A percentile compares a stretch with the other conserved stretches of the same genome.
These are phyloP conservation scores for Agaricales sp. DNA, from an alignment of 1,284 basidiomycete genomes.

Conservation along the genomic window DNA sequence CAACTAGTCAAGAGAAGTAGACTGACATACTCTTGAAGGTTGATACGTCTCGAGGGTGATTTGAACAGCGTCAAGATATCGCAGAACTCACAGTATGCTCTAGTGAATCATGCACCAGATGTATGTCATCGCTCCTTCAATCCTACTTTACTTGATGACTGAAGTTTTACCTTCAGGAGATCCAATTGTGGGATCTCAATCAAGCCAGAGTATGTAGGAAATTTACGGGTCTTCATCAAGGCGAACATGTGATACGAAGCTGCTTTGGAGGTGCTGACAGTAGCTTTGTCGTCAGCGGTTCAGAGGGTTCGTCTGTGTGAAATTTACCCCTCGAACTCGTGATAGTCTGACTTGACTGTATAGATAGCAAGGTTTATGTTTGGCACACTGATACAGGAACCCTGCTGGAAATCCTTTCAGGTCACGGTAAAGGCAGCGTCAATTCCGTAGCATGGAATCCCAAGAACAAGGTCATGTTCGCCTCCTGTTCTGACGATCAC, in stretches of 20 bases:
- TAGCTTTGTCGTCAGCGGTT: constrained; percentile 88
- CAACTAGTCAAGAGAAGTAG: constrained; percentile 7
- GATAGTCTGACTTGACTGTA: constrained; percentile 1
- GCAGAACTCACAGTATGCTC: constrained; percentile 75
- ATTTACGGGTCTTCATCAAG: constrained; percentile 77
- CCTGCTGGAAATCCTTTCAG: constrained; percentile 74
- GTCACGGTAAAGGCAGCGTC: constrained; percentile 82
- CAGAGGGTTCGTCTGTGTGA: constrained; percentile 60
- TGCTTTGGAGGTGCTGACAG: constrained; percentile 92
- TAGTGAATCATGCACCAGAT: constrained; percentile 82
- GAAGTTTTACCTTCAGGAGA: constrained; percentile 47
- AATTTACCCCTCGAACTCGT: constrained; percentile 5
- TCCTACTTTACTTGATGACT: constrained; percentile 7
- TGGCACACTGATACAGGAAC: constrained; percentile 88
- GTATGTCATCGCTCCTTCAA: constrained; percentile 35
- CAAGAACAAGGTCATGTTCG: constrained; percentile 79
- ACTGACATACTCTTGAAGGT: constrained; percentile 29
- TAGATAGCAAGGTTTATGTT: constrained; percentile 86
- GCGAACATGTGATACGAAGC: constrained; percentile 77
- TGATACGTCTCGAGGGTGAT: constrained; percentile 63
- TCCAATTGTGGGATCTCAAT: constrained; percentile 79
- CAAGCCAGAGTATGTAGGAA: constrained; percentile 63
- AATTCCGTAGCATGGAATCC: constrained; percentile 98
- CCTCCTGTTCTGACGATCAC: constrained; percentile 83
- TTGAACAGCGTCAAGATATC: constrained; percentile 86